Percentiles rank a stretch among this genome's conserved stretches.
Conservation (phyloP, 169 alveolate genomes). For the Eimeria maxima region DNA sequence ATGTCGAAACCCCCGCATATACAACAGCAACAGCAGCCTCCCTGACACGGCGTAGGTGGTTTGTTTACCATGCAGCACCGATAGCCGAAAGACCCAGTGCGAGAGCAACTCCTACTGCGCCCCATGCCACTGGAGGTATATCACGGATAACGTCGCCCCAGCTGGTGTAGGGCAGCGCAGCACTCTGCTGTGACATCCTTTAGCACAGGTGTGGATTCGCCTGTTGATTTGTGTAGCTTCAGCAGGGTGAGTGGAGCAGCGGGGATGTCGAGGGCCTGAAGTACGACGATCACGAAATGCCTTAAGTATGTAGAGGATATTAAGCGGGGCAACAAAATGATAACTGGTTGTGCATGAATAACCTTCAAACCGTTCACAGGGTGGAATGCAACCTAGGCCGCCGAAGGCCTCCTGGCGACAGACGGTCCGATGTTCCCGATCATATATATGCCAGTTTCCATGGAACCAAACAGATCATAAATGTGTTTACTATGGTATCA, state of each 20-base stretch:
- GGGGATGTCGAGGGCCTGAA: conserved; percentile 13
- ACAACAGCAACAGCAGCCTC: background rate
- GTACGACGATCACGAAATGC: background rate
- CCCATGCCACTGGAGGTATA: conserved; percentile 83
- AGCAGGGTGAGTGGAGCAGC: background rate
- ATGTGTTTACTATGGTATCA: background rate
- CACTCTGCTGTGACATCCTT: conserved; percentile 44
- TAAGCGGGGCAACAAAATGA: background rate
- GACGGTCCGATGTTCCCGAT: background rate
- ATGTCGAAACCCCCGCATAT: background rate
- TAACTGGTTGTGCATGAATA: background rate
- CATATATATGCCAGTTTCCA: background rate
- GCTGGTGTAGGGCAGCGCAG: conserved; percentile 46
- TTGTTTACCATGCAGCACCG: conserved; percentile 87
- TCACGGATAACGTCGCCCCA: conserved; percentile 83
- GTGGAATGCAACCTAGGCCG: background rate
- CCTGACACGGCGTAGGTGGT: too few species aligned
- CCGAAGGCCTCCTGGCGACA: background rate
- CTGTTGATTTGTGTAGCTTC: background rate
- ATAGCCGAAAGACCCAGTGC: conserved; percentile 87
- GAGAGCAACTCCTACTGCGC: conserved; percentile 86
- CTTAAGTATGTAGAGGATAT: background rate
- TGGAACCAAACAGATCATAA: background rate
- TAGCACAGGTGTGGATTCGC: background rate
- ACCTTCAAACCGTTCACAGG: background rate